Conservation (phyloP, 2,329 filamentous ascomycete species). For the Pestalotiopsis sp. region DNA sequence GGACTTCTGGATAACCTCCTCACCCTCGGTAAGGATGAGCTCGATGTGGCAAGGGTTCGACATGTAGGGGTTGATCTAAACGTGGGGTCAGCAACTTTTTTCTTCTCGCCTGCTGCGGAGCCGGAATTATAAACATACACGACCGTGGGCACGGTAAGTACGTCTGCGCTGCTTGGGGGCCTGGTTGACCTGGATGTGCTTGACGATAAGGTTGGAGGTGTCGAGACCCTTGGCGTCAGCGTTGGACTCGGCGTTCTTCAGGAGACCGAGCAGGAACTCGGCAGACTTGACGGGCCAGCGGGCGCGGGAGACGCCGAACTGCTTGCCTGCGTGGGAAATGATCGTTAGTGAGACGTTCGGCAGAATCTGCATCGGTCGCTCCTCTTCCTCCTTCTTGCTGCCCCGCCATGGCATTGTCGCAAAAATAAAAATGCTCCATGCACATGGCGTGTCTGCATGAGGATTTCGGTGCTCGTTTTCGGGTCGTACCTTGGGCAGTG, state of each 20-base stretch:
- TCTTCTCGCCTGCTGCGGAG: neutral
- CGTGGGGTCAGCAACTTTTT: slow-evolving; percentile 27
- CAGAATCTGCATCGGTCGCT: neutral
- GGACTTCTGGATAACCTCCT: slow-evolving; percentile 94
- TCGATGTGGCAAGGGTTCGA: slow-evolving; percentile 99
- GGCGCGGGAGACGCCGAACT: slow-evolving; percentile 96
- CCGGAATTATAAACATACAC: slow-evolving; percentile 68
- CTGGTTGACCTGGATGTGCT: slow-evolving; percentile 99
- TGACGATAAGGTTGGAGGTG: slow-evolving; percentile 95
- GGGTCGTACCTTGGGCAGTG: slow-evolving; percentile 90
- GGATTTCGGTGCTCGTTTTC: neutral
- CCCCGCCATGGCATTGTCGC: neutral
- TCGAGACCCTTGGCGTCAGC: slow-evolving; percentile 97
- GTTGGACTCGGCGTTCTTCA: slow-evolving; percentile 97
- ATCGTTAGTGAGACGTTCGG: slow-evolving; percentile 21
- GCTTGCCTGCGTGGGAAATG: slow-evolving; percentile 72
- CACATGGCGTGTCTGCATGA: neutral
- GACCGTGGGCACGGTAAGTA: slow-evolving; percentile 99
- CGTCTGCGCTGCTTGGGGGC: slow-evolving; percentile 98
- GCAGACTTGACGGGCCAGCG: slow-evolving; percentile 99
- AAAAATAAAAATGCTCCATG: neutral
- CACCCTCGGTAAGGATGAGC: slow-evolving; percentile 97
- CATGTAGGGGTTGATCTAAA: slow-evolving; percentile 99
- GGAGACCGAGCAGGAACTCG: slow-evolving; percentile 94
- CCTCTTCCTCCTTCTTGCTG: neutral